These are phyloP conservation scores for Clonostachys chloroleuca DNA, from an alignment of 2,329 filamentous ascomycete species.

Conservation along the genomic window DNA sequence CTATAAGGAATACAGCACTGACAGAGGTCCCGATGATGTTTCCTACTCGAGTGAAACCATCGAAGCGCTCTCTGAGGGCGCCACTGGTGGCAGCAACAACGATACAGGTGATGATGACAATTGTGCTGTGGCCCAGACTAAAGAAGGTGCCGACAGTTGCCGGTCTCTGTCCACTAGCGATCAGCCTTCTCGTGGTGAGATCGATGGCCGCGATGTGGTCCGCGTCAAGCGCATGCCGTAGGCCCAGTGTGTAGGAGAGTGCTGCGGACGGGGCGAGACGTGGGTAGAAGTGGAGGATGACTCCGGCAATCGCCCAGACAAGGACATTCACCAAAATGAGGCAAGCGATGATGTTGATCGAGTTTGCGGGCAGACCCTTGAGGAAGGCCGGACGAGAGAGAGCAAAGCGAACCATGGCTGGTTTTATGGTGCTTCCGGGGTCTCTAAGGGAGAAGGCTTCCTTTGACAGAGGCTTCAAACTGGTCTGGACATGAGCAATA, in stretches of 20 bases:
- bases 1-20: constrained; percentile 75
- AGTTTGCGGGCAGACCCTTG: constrained; percentile 20
- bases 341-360: constrained; percentile 42
- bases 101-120: constrained; percentile 85
- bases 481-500: too few species aligned
- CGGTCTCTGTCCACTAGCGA: constrained; percentile 79
- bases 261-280: constrained; percentile 74
- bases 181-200: constrained; percentile 84
- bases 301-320: constrained; percentile 49
- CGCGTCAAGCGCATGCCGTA: constrained; percentile 95
- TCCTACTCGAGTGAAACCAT: constrained; percentile 73
- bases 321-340: constrained; percentile 46
- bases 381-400: constrained; percentile 7
- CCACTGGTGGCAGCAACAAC: constrained; percentile 89
- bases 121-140: constrained; percentile 87
- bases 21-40: constrained; percentile 88
- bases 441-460: too few species aligned
- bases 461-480: too few species aligned
- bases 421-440: too few species aligned
- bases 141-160: constrained; percentile 95
- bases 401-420: background rate
- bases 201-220: constrained; percentile 88
- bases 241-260: constrained; percentile 81
- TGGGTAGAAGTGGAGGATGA: constrained; percentile 45
- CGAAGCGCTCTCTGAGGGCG: constrained; percentile 76